These are phyloP conservation scores for Boehmeria nivea DNA, from an alignment of 306 rosid genomes.

Conservation along the genomic window DNA sequence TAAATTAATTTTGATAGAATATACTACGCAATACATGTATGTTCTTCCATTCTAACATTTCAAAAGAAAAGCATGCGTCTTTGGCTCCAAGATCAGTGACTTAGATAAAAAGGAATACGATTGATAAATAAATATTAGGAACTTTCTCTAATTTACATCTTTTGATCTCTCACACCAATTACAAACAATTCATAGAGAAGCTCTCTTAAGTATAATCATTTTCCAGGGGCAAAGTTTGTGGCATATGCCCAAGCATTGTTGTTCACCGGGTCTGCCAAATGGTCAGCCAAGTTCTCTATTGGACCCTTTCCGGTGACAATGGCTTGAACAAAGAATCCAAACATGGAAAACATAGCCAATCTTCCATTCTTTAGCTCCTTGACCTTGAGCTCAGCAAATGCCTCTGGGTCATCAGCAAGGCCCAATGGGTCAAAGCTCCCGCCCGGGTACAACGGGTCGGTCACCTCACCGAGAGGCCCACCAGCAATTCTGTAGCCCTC, in stretches of 20 bases:
- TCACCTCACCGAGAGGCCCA: conserved; percentile 28
- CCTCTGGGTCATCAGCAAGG: conserved; percentile 25
- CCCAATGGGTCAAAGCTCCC: conserved; percentile 35
- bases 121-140: no score
- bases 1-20: no score
- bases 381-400: conserved; percentile 31
- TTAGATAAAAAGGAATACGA: no score
- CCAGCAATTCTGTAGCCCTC: conserved; percentile 29
- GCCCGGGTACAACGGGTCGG: conserved; percentile 27
- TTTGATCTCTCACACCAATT: no score
- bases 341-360: conserved; percentile 26
- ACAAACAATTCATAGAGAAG: no score
- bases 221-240: conserved; percentile 36
- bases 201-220: no score
- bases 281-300: conserved; percentile 28
- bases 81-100: no score
- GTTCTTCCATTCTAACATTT: no score
- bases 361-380: conserved; percentile 31
- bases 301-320: conserved; percentile 36
- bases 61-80: no score
- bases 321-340: conserved; percentile 34
- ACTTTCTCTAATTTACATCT: no score
- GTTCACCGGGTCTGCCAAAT: conserved; percentile 32
- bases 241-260: conserved; percentile 31
- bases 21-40: no score